These are phyloP conservation scores for Fusarium continuum DNA, from an alignment of 2,329 filamentous ascomycete genomes.

Conservation along the genomic window DNA sequence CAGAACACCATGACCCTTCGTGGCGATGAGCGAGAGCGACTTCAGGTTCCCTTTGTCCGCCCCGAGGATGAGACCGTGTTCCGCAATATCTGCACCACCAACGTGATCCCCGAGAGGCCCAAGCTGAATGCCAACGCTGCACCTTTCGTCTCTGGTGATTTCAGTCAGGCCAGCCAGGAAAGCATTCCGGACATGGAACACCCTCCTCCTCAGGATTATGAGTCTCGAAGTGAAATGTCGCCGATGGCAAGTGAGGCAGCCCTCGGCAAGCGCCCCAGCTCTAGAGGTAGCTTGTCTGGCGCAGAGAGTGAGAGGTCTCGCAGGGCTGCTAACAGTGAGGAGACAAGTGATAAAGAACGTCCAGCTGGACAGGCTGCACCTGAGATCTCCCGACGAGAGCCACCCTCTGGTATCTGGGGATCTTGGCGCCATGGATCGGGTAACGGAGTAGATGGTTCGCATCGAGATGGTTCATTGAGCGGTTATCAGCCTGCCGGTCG, in stretches of 20 bases:
- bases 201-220: slow-evolving; percentile 39
- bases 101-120: slow-evolving; percentile 62
- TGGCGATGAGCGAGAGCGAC: slow-evolving; percentile 84
- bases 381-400: slow-evolving; percentile 54
- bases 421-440: slow-evolving; percentile 72
- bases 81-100: slow-evolving; percentile 76
- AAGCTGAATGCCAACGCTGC: slow-evolving; percentile 65
- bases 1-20: slow-evolving; percentile 89
- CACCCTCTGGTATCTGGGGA: slow-evolving; percentile 70
- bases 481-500: slow-evolving; percentile 76
- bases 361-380: slow-evolving; percentile 34
- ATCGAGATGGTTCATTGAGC: slow-evolving; percentile 64
- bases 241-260: slow-evolving; percentile 50
- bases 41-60: slow-evolving; percentile 90
- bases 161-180: slow-evolving; percentile 36
- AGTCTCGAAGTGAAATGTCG: slow-evolving; percentile 46
- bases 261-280: slow-evolving; percentile 46
- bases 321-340: slow-evolving; percentile 35
- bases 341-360: slow-evolving; percentile 42
- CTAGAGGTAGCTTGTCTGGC: slow-evolving; percentile 51
- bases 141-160: slow-evolving; percentile 54
- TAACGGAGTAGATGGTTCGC: slow-evolving; percentile 61
- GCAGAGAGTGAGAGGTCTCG: slow-evolving; percentile 54
- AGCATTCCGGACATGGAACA: slow-evolving; percentile 18
- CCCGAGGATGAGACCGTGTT: slow-evolving; percentile 87